Conservation (phyloP, 257 asterid genomes). For the Asclepias syriaca region DNA sequence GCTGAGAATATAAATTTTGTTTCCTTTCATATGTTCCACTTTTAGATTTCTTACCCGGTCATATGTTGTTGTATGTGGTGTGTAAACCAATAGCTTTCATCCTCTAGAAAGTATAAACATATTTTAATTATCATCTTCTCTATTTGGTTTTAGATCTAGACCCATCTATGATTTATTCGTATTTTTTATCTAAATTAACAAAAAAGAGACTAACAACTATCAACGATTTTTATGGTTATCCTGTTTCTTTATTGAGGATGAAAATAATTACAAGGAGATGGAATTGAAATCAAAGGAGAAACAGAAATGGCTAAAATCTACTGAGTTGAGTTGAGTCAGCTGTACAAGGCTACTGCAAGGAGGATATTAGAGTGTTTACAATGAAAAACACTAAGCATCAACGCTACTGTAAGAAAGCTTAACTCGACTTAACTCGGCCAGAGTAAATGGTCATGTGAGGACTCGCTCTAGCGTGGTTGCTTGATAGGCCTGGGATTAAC, state of each 20-base stretch:
- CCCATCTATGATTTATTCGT: neutral
- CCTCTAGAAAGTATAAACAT: neutral
- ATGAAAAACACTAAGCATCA: neutral
- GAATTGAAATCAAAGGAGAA: neutral
- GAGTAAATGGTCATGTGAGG: neutral
- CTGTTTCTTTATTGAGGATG: neutral
- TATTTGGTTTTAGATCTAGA: neutral
- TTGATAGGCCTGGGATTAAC: slow-evolving; percentile 59
- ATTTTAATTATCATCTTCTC: neutral
- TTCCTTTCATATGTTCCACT: neutral
- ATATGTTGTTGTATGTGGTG: neutral
- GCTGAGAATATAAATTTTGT: neutral
- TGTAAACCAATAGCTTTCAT: neutral
- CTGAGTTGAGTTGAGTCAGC: neutral
- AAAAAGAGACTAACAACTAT: neutral
- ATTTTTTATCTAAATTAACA: neutral
- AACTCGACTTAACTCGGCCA: neutral
- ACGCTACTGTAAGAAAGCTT: neutral
- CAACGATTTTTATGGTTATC: neutral
- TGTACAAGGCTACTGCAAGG: too few relatives aligned
- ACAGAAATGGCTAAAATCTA: neutral
- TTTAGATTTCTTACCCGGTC: neutral
- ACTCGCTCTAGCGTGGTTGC: slow-evolving; percentile 55
- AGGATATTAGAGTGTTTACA: too few relatives aligned
- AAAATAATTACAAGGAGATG: neutral